phyloP scores from a whole-genome alignment of 305 asterid genomes.

The Ajuga reptans region DNA sequence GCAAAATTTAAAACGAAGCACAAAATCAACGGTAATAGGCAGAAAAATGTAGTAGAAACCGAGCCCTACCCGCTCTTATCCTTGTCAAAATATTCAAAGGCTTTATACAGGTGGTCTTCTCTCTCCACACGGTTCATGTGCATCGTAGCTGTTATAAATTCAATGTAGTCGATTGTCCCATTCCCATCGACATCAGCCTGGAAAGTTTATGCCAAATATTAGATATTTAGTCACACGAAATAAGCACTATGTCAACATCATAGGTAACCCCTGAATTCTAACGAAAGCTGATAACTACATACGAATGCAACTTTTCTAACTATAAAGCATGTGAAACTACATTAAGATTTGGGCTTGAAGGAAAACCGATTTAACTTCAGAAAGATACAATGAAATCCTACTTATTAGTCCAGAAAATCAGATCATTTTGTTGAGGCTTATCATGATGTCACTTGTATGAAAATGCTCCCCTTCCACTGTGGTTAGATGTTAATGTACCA shows the following conservation, averaged over 20 bases:
- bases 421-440: neutral
- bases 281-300: neutral
- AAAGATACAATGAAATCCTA: too few species aligned
- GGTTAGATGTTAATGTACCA: too few species aligned
- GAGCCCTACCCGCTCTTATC: constrained; percentile 75
- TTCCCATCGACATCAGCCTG: constrained; percentile 98
- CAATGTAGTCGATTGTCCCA: constrained; percentile 85
- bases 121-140: constrained; percentile 92
- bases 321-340: neutral
- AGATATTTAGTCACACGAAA: neutral
- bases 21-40: neutral
- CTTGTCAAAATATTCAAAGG: constrained; percentile 87
- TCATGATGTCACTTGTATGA: too few species aligned
- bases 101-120: constrained; percentile 81
- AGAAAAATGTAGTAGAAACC: neutral
- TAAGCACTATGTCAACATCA: neutral
- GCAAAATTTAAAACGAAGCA: constrained; percentile 21
- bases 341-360: neutral
- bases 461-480: too few species aligned
- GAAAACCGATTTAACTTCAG: neutral
- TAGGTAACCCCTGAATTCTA: neutral
- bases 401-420: neutral
- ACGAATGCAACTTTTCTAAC: neutral
- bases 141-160: constrained; percentile 93
- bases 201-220: neutral